A percentile compares a stretch with the other conserved stretches of the same genome.
Conservation (phyloP, 257 asterid genomes). For the Mentha longifolia region DNA sequence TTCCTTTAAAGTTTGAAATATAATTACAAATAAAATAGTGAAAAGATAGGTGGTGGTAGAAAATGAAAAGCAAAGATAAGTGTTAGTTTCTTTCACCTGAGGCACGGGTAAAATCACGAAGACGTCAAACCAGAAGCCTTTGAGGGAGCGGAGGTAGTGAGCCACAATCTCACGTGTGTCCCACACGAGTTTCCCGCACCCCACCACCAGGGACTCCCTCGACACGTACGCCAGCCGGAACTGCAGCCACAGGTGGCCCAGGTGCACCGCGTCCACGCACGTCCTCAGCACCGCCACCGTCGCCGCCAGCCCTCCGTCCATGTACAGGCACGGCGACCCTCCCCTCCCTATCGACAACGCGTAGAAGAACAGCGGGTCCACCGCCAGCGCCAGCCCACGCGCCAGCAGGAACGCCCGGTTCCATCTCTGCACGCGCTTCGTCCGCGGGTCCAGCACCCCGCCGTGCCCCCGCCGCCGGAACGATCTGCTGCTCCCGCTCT, state of each 20-base stretch:
- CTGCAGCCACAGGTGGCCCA: conserved; percentile 89
- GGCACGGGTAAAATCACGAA: conserved; percentile 94
- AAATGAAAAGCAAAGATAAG: too few relatives aligned
- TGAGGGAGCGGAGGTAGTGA: conserved; percentile 71
- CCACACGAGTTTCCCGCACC: conserved; percentile 99
- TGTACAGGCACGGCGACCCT: conserved; percentile 84
- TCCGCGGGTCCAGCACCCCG: conserved; percentile 78
- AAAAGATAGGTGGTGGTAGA: too few relatives aligned
- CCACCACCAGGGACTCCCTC: conserved; percentile 90
- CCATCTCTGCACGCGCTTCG: conserved; percentile 84
- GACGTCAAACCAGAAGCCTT: conserved; percentile 93
- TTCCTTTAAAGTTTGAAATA: too few relatives aligned
- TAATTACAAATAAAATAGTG: too few relatives aligned
- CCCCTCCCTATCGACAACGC: conserved; percentile 84
- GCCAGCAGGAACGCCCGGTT: conserved; percentile 82
- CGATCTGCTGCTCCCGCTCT: background rate
- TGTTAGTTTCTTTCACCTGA: conserved; percentile 85
- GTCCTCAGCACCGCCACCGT: conserved; percentile 78
- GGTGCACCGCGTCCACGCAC: conserved; percentile 79
- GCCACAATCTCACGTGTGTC: conserved; percentile 77
- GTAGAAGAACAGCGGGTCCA: conserved; percentile 92
- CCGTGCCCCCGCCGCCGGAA: conserved; percentile 11
- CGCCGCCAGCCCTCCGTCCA: conserved; percentile 82
- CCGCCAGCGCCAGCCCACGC: conserved; percentile 92
- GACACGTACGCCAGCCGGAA: conserved; percentile 90